Evolutionary conservation across 2,329 filamentous ascomycete species (phyloP).

Genomic region (Colletotrichum scovillei): DNA sequence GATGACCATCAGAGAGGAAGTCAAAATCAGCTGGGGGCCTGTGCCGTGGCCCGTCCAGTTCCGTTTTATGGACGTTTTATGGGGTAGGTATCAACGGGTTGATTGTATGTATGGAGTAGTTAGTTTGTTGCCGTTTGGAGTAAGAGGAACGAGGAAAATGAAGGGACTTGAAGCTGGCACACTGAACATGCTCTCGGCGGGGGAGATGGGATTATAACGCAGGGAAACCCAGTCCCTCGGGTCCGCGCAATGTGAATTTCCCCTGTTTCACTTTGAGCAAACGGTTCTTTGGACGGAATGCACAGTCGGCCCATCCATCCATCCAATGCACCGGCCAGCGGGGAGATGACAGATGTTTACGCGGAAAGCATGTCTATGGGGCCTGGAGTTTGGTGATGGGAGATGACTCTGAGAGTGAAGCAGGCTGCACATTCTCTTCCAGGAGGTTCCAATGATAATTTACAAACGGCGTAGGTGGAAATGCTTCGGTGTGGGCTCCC

Average conservation of each 20-base stretch:
- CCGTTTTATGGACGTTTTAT: background rate
- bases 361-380: too few species aligned
- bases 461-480: background rate
- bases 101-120: too few species aligned
- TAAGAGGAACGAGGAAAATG: background rate
- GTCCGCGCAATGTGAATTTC: background rate
- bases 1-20: background rate
- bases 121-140: background rate
- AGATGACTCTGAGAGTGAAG: background rate
- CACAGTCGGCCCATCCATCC: background rate
- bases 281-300: background rate
- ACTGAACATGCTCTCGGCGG: background rate
- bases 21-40: background rate
- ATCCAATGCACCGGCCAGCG: background rate
- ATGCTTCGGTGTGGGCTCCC: background rate
- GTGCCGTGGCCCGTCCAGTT: background rate
- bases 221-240: background rate
- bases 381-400: background rate
- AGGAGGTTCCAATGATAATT: background rate
- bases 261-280: slow-evolving; percentile 29
- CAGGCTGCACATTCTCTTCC: background rate
- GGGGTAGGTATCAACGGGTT: too few species aligned
- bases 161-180: background rate
- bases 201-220: background rate
- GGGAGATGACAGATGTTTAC: background rate